Conservation (phyloP, 768 basidiomycete species). For the Tulasnella sp. region DNA sequence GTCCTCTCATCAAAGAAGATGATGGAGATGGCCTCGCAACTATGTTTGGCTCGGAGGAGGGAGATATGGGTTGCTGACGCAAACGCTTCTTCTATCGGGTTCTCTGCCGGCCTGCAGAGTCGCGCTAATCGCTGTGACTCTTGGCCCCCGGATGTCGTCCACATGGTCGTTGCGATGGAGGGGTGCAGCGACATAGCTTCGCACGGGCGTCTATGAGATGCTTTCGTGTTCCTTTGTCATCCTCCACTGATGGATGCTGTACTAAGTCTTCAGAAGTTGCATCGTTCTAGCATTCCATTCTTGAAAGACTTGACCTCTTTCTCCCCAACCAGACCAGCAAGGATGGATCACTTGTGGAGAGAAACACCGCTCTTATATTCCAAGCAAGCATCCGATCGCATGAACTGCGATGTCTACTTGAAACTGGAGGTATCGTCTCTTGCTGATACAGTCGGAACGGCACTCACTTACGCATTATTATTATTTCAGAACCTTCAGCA, state of each 20-base stretch:
- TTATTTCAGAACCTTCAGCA: constrained; percentile 63
- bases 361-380: constrained; percentile 67
- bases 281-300: background rate
- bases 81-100: background rate
- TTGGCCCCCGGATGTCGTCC: background rate
- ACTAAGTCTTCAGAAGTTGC: background rate
- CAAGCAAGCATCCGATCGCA: constrained; percentile 50
- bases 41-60: background rate
- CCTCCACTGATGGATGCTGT: background rate
- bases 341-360: constrained; percentile 45
- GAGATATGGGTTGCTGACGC: background rate
- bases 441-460: background rate
- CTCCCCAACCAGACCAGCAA: background rate
- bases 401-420: constrained; percentile 47
- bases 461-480: background rate
- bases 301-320: background rate
- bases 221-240: background rate
- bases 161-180: background rate
- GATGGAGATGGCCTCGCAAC: background rate
- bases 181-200: background rate
- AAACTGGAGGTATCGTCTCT: constrained; percentile 5
- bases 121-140: background rate
- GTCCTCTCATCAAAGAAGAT: background rate
- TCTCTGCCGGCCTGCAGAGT: background rate
- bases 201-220: background rate